Conservation (phyloP, 1,284 basidiomycete species). For the Leccinum fuscescens region DNA sequence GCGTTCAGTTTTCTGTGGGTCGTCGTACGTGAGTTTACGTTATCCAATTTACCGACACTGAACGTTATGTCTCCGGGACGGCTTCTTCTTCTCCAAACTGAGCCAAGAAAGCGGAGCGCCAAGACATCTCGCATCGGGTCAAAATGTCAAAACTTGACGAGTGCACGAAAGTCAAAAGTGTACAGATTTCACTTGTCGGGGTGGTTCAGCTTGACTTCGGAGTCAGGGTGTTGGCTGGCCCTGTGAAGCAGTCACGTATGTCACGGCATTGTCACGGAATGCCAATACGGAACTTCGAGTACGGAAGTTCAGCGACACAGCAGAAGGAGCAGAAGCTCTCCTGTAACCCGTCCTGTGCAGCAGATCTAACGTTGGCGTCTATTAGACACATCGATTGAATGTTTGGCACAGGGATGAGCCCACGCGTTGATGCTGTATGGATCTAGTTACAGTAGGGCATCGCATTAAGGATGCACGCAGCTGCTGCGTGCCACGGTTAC, state of each 20-base stretch:
- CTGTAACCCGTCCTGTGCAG: constrained; percentile 5
- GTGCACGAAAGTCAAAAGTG: neutral
- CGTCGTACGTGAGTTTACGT: constrained; percentile 34
- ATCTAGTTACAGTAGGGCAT: constrained; percentile 14
- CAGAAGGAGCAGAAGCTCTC: constrained; percentile 3
- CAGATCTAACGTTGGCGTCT: constrained; percentile 8
- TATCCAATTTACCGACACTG: constrained; percentile 16
- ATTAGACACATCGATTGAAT: constrained; percentile 2
- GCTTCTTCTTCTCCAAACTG: constrained; percentile 6
- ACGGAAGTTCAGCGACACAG: constrained; percentile 1
- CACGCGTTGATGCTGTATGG: constrained; percentile 13
- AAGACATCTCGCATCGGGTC: neutral
- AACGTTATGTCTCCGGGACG: neutral
- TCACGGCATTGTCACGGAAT: constrained; percentile 1
- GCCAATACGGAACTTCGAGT: neutral
- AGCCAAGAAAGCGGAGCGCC: constrained; percentile 1
- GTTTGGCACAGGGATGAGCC: constrained; percentile 9
- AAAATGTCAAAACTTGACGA: neutral
- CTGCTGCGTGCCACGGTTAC: constrained; percentile 25
- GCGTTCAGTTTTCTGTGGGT: constrained; percentile 26
- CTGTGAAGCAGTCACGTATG: neutral
- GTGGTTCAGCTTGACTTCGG: too few species aligned
- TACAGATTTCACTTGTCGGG: neutral
- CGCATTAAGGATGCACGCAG: constrained; percentile 28
- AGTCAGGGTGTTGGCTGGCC: neutral